phyloP scores from a whole-genome alignment of 257 asterid species.

The Primulina tabacum region DNA sequence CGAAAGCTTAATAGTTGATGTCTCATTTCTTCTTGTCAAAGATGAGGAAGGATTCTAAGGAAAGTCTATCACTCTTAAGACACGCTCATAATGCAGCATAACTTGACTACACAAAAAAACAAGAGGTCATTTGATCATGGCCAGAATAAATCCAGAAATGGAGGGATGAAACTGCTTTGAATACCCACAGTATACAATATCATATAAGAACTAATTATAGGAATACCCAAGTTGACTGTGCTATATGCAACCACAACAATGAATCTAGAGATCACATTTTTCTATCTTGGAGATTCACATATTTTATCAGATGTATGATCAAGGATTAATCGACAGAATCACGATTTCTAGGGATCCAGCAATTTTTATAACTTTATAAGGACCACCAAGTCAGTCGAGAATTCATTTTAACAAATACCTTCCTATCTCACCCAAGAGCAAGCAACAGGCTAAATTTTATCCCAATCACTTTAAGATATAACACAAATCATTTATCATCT shows the following conservation, averaged over 20 bases:
- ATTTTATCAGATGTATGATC: background rate
- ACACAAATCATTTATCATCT: background rate
- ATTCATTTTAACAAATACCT: background rate
- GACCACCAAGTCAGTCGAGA: background rate
- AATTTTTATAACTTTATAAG: background rate
- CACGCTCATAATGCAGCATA: background rate
- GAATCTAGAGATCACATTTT: too few species aligned
- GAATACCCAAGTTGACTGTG: too few species aligned
- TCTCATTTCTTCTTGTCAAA: background rate
- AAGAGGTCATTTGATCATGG: background rate
- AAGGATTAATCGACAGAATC: background rate
- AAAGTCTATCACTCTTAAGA: slow-evolving; percentile 5
- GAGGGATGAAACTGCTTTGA: background rate
- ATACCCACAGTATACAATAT: background rate
- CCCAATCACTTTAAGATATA: background rate
- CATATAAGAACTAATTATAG: too few species aligned
- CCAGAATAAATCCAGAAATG: background rate
- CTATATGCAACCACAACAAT: too few species aligned
- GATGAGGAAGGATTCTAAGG: slow-evolving; percentile 9
- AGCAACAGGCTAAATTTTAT: background rate
- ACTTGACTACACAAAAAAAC: slow-evolving; percentile 7
- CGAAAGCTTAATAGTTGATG: background rate
- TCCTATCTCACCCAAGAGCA: background rate
- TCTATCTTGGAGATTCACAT: background rate
- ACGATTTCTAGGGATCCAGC: background rate